Percentiles rank a stretch among this genome's conserved stretches.
Conservation (phyloP, 306 rosid genomes). For the Sicyos edulis region DNA sequence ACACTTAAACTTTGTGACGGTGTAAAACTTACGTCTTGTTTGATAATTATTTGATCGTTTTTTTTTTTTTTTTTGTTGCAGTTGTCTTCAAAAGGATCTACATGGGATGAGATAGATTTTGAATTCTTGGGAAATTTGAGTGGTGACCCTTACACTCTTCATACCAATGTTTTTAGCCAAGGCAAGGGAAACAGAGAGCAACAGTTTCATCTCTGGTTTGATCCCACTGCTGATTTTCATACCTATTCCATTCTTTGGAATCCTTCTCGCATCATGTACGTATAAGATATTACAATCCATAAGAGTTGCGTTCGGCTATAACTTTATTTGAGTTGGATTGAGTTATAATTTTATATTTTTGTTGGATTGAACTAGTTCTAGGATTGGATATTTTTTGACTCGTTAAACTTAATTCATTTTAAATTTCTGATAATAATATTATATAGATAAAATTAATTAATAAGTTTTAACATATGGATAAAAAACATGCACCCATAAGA, state of each 20-base stretch:
- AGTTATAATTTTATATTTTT: no score
- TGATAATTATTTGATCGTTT: not conserved
- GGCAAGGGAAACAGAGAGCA: constrained; percentile 77
- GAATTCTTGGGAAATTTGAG: constrained; percentile 63
- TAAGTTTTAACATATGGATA: no score
- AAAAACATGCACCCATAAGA: no score
- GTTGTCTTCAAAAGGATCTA: constrained; percentile 52
- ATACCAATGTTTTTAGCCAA: constrained; percentile 59
- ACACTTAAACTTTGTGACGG: no score
- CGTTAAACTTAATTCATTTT: no score
- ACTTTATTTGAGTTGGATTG: no score
- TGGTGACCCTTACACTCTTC: constrained; percentile 67
- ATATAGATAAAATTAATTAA: no score
- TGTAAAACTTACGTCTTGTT: not conserved
- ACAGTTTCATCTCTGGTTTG: constrained; percentile 71
- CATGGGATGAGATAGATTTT: constrained; percentile 74
- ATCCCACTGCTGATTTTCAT: constrained; percentile 68
- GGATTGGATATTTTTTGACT: no score
- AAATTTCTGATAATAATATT: no score
- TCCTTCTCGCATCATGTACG: constrained; percentile 44
- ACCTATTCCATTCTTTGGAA: constrained; percentile 69
- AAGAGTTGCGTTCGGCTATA: no score
- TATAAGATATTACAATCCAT: not conserved
- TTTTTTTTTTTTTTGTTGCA: constrained; percentile 21
- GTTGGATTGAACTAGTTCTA: no score